phyloP scores from a whole-genome alignment of 768 basidiomycete genomes.

The Auricularia sp. region DNA sequence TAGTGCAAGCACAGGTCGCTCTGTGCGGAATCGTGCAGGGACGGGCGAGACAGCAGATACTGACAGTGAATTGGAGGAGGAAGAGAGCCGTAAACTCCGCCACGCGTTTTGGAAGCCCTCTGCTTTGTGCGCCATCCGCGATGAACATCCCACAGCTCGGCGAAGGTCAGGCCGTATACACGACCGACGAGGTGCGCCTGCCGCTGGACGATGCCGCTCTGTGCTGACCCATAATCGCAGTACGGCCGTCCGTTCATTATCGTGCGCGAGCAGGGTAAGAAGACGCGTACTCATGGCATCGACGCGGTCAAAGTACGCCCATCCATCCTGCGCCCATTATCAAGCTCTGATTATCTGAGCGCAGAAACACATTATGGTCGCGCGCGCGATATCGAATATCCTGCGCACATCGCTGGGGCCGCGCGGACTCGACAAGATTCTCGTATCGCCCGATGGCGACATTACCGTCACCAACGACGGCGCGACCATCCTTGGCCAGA shows the following conservation, averaged over 20 bases:
- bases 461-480: conserved; percentile 99
- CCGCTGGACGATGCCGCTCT: conserved; percentile 5
- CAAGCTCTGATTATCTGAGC: conserved; percentile 7
- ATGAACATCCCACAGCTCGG: conserved; percentile 2
- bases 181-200: conserved; percentile 66
- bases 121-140: conserved; percentile 5
- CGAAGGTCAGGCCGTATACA: conserved; percentile 62
- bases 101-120: too few species aligned
- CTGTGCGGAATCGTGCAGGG: too few species aligned
- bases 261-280: conserved; percentile 84
- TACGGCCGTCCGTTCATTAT: conserved; percentile 98
- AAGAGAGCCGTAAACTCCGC: too few species aligned
- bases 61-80: too few species aligned
- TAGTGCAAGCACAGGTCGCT: too few species aligned
- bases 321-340: conserved; percentile 3
- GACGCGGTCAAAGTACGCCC: conserved; percentile 84
- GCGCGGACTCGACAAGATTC: conserved; percentile 89
- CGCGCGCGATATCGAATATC: conserved; percentile 87
- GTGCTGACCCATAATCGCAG: conserved; percentile 28
- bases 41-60: too few species aligned
- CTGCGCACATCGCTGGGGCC: conserved; percentile 92
- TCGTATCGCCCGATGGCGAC: conserved; percentile 93
- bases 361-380: conserved; percentile 92
- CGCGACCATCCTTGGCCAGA: conserved; percentile 94
- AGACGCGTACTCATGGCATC: conserved; percentile 83